Conservation (phyloP, 129 eudicot genomes). For the Chrysanthemum lavandulifolium region DNA sequence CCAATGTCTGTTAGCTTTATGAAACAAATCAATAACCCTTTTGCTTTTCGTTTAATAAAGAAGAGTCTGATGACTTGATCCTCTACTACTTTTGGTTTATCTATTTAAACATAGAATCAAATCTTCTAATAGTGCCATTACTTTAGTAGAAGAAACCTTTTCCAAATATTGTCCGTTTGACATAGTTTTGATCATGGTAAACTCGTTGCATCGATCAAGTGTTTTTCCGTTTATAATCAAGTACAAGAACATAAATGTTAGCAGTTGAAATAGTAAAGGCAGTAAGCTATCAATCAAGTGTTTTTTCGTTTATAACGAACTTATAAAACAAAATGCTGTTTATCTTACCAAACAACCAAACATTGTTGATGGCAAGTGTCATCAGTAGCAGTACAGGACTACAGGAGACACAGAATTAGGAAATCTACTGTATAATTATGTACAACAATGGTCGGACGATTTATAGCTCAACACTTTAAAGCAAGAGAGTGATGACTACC, state of each 20-base stretch:
- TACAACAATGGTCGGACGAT: constrained; percentile 22
- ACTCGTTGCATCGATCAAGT: not conserved
- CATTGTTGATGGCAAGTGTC: constrained; percentile 21
- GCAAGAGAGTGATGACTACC: constrained; percentile 34
- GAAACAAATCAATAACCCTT: too few relatives aligned
- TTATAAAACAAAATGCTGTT: constrained; percentile 12
- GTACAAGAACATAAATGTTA: not conserved
- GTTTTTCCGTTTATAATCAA: not conserved
- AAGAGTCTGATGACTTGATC: too few relatives aligned
- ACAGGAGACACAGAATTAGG: constrained; percentile 10
- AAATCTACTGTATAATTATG: constrained; percentile 28
- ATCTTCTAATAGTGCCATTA: too few relatives aligned
- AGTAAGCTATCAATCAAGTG: constrained; percentile 5
- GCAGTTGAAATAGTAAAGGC: not conserved
- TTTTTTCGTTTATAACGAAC: constrained; percentile 23
- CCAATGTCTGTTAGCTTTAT: too few relatives aligned
- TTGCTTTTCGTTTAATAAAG: too few relatives aligned
- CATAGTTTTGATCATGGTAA: not conserved
- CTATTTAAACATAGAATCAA: not conserved
- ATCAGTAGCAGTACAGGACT: constrained; percentile 12
- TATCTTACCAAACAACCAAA: constrained; percentile 16
- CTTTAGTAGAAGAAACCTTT: not conserved
- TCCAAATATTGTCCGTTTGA: constrained; percentile 1
- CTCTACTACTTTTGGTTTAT: not conserved
- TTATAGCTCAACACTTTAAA: constrained; percentile 41